Base-by-base conservation (phyloP, 768 basidiomycete species). In the Crepidotus variabilis region DNA sequence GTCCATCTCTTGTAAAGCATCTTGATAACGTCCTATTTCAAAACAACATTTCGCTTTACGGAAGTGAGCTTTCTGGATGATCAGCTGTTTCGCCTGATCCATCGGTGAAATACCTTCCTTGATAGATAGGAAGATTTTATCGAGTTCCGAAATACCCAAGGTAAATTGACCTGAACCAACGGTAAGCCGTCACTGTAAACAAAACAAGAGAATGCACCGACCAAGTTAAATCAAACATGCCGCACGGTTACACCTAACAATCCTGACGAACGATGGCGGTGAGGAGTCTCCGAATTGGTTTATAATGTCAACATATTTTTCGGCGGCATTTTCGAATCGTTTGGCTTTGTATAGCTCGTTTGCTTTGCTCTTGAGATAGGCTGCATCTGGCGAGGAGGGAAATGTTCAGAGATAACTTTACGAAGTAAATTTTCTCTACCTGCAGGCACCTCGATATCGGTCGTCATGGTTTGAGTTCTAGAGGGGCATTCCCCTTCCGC, bases 141-240 rank as follows among this genome's bases (percentile, higher is more conserved):
- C 46, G 20, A 54, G 45, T n/a, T 7, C 11, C 11, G 8, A 11
- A 23, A 47, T 43, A n/a, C 36, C 53, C 2, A 16, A 10, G 3
- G 43, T n/a, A 22, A 45, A 54, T 9, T 34, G 2, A 21, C 9
- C 53, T 54, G 22, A 28, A 14, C 5, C 2, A 22, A 13, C 11
- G 14, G 18, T 23, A 21, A 47, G 23, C 32, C 23, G 28, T 28
- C 14, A 35, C 24, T 8, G n/a, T 23, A 16, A 4, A 35, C 21
- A 22, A 47, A 32, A 2, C 16, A 11, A 54, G 46, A 16, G 20
- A 23, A 49, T 35, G 34, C 20, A 33, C 54, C 4, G 1, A 55
- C 54, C 11, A 8, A 48, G 47, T 34, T 55, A 46, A 18, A 55
- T 55, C 47, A 22, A 22, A 47, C 54, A 55, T 22, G 47, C 47